A percentile compares a stretch with the other conserved stretches of the same genome.
Conservation (phyloP, 768 basidiomycete species). For the Tricholoma bakamatsutake region DNA sequence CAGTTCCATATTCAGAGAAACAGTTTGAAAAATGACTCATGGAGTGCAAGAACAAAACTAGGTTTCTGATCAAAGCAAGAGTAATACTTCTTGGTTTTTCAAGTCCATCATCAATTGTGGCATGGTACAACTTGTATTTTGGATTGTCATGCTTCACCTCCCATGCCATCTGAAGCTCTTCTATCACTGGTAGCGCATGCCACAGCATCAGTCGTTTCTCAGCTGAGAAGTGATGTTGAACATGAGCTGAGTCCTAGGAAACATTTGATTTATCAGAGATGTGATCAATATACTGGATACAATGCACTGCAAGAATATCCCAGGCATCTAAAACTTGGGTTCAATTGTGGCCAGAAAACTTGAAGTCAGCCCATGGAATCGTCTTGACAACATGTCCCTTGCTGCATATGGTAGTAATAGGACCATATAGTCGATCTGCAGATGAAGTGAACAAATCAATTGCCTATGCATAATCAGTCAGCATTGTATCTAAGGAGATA, state of each 20-base stretch:
- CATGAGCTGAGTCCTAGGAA: constrained; percentile 15
- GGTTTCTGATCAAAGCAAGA: neutral
- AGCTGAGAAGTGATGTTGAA: constrained; percentile 16
- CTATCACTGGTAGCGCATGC: too few species aligned
- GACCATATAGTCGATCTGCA: neutral
- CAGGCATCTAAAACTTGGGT: neutral
- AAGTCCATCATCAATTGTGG: too few species aligned
- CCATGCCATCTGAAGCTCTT: too few species aligned
- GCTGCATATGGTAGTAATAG: neutral
- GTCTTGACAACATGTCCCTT: neutral
- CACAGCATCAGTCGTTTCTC: constrained; percentile 15
- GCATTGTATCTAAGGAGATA: neutral
- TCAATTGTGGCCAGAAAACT: too few species aligned
- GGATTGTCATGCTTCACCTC: too few species aligned
- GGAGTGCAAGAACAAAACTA: too few species aligned
- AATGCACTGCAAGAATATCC: neutral
- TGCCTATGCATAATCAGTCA: neutral
- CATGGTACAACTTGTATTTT: too few species aligned
- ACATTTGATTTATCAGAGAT: too few species aligned
- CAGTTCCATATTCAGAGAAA: neutral
- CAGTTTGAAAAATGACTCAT: too few species aligned
- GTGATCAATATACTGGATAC: too few species aligned
- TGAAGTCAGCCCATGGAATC: neutral
- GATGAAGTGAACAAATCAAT: neutral
- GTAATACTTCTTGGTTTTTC: constrained; percentile 12